Conservation (phyloP, 2,329 filamentous ascomycete species). For the Clonostachys rhizophaga region DNA sequence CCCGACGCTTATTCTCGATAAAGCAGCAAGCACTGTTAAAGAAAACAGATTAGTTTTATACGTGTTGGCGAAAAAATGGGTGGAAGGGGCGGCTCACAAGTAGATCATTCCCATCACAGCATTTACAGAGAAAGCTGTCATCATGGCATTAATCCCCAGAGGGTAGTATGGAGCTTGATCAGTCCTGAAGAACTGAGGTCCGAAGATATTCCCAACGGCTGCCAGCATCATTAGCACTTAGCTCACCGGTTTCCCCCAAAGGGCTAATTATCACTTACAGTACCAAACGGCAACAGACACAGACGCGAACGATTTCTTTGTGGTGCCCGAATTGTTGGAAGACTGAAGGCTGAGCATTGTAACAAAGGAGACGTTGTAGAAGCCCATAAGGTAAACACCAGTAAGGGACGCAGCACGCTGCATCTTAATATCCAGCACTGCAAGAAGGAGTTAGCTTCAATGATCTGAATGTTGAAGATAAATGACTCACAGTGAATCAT, state of each 20-base stretch:
- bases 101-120: too few relatives aligned
- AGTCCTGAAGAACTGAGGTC: constrained; percentile 18
- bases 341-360: constrained; percentile 19
- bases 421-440: constrained; percentile 5
- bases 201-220: constrained; percentile 20
- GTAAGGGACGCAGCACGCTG: constrained; percentile 16
- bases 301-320: constrained; percentile 13
- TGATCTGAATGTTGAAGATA: too few relatives aligned
- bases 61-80: too few relatives aligned
- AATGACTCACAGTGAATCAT: too few relatives aligned
- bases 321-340: constrained; percentile 18
- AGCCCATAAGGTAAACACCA: constrained; percentile 23
- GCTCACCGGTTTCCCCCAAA: too few relatives aligned
- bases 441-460: too few relatives aligned
- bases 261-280: not conserved
- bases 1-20: too few relatives aligned
- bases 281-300: constrained; percentile 18
- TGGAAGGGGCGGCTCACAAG: too few relatives aligned
- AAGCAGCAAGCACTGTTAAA: too few relatives aligned
- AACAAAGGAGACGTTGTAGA: constrained; percentile 22
- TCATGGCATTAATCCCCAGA: constrained; percentile 16
- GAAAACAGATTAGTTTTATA: too few relatives aligned
- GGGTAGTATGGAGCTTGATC: constrained; percentile 17
- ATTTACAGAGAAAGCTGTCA: constrained; percentile 14
- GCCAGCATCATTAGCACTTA: too few relatives aligned